Conservation (phyloP, 306 rosid species). For the Sindora glabra region DNA sequence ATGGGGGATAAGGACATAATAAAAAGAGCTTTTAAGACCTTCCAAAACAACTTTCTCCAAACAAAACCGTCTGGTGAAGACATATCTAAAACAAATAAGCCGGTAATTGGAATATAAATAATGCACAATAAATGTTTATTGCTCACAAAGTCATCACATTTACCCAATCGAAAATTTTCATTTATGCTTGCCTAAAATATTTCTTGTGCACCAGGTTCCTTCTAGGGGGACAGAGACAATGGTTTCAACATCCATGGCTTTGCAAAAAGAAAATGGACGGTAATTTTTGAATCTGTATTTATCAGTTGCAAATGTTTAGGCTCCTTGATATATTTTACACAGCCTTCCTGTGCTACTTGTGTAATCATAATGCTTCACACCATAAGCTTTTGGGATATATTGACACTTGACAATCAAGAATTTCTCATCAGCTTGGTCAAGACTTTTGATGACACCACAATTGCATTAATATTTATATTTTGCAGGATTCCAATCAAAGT, state of each 20-base stretch:
- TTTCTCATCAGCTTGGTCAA: not conserved
- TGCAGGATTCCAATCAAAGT: not conserved
- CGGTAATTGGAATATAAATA: conserved; percentile 36
- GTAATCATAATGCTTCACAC: not conserved
- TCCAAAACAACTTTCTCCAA: conserved; percentile 66
- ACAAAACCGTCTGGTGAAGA: conserved; percentile 40
- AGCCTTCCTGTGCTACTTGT: not conserved
- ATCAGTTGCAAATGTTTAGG: not conserved
- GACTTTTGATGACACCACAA: not conserved
- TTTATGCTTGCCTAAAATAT: conserved; percentile 4
- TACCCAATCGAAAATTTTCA: not conserved
- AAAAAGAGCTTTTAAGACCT: conserved; percentile 83
- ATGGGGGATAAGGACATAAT: conserved; percentile 97
- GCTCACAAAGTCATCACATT: not conserved
- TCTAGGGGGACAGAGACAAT: conserved; percentile 43
- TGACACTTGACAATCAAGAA: too few relatives aligned
- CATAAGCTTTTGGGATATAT: not conserved
- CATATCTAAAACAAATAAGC: conserved; percentile 33
- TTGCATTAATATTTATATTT: not conserved
- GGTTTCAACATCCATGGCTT: conserved; percentile 39
- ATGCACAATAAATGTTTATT: conserved; percentile 1
- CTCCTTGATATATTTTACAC: not conserved
- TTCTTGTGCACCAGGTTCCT: conserved; percentile 41
- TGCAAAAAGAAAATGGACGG: conserved; percentile 62
- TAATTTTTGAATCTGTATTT: conserved; percentile 23